Evolutionary conservation across 257 asterid genomes (phyloP).

Genomic region (Ophiorrhiza pumila): DNA sequence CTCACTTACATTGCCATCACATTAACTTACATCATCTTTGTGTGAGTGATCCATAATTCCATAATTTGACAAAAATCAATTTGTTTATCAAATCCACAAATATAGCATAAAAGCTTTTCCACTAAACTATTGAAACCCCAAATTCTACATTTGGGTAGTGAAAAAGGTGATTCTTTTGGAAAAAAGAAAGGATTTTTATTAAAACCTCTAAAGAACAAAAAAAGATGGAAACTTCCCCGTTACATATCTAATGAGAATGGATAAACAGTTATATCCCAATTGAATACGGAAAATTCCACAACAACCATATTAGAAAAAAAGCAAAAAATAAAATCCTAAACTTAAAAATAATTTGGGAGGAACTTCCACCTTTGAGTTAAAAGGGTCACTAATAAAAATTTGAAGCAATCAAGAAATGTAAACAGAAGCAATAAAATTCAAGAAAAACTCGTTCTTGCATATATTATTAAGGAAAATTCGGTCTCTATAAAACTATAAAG

Average conservation of each 20-base stretch:
- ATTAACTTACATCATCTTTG: slow-evolving; percentile 8
- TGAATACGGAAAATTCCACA: too few species aligned
- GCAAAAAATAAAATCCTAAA: neutral
- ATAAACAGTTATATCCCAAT: too few species aligned
- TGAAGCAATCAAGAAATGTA: neutral
- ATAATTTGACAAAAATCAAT: neutral
- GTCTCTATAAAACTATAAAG: neutral
- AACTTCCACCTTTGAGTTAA: neutral
- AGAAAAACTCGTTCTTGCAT: neutral
- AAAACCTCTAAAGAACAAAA: neutral
- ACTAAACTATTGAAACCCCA: neutral
- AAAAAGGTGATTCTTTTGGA: neutral
- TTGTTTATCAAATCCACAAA: neutral
- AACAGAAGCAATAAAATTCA: neutral
- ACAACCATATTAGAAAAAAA: too few species aligned
- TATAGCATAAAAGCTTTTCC: neutral
- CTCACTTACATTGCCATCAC: too few species aligned
- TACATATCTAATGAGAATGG: neutral
- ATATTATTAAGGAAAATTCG: neutral
- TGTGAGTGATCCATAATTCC: slow-evolving; percentile 6
- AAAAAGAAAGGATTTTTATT: neutral
- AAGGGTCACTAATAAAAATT: neutral
- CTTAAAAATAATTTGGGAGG: neutral
- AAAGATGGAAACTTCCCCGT: neutral
- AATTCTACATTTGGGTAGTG: neutral